Evolutionary conservation across 1,139 yeast genomes (phyloP), one percentile per base, ranked within the genome.

Genomic region (Meyerozyma guilliermondii): DNA sequence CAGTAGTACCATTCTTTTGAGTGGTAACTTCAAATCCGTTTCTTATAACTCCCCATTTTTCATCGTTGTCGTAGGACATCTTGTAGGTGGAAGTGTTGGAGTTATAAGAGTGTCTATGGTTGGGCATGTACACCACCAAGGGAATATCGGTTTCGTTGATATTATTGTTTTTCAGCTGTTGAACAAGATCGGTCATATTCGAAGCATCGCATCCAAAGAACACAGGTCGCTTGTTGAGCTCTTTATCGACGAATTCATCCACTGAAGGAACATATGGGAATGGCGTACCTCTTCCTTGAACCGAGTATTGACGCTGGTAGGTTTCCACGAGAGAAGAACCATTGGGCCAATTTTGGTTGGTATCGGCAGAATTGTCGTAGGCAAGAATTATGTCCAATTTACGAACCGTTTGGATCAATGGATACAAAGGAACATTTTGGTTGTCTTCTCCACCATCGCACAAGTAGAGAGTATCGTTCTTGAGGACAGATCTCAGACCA

Each of bases 201-300:
- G 38, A 42, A 31, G 61, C 63, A 50, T 75, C 63, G 55, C 88
- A 82, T 0, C 87, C 87, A 39, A 81, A 66, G 41, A 81, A 80
- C 1, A 71, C 49, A 0, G 86, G 83, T 26, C 55, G 54, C 5
- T 60, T 52, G 33, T 62, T 60, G 35, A 72, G 56, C 5, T 58
- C 55, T 16, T 54, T 43, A 11, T 50, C 43, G 1, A 66, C 41
- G 27, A 76, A 60, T 26, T 60, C 57, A 7, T 61, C 56, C 1
- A 62, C 54, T 1, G 60, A 47, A 1, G 79, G 79, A 3, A 68
- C 68, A 26, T 55, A 40, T 0, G 79, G 79, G 48, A 74, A 63
- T 2, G 72, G 71, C 1, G 68, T 6, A 7, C 36, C 36, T 33
- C 24, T 43, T 14, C 48, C 50, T 40, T 58, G 62, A 14, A 22